These are phyloP conservation scores for Citrullus mucosospermus DNA, from an alignment of 306 rosid species.

Conservation along the genomic window DNA sequence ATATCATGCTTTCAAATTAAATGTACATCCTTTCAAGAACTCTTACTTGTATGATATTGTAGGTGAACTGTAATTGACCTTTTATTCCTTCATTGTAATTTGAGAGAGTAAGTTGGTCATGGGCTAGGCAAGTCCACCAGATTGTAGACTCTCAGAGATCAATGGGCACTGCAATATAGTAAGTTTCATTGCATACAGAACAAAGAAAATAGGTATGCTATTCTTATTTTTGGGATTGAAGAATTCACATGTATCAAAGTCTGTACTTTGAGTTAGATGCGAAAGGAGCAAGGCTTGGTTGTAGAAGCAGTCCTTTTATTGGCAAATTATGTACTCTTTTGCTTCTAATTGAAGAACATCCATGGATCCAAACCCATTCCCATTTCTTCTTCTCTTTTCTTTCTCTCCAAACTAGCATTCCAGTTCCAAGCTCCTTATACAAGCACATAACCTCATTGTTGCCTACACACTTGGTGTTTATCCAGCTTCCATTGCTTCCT, in stretches of 20 bases:
- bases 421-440: slow-evolving; percentile 42
- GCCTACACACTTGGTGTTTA: slow-evolving; percentile 42
- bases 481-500: slow-evolving; percentile 44
- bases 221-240: not conserved
- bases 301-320: slow-evolving; percentile 46
- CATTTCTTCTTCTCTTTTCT: slow-evolving; percentile 14
- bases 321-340: slow-evolving; percentile 27
- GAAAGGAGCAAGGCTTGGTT: slow-evolving; percentile 47
- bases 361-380: slow-evolving; percentile 70
- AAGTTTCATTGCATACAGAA: not conserved
- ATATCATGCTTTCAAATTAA: not conserved
- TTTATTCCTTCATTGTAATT: not conserved
- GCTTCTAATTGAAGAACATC: slow-evolving; percentile 28
- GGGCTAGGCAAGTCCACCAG: not conserved
- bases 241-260: not conserved
- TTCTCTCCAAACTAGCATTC: slow-evolving; percentile 47
- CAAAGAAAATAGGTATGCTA: not conserved
- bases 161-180: not conserved
- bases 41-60: not conserved
- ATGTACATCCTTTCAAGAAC: not conserved
- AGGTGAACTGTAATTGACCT: not conserved
- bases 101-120: not conserved
- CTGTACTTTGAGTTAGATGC: not conserved
- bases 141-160: not conserved
- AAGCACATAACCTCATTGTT: slow-evolving; percentile 34